Evolutionary conservation across 305 asterid species (phyloP), one percentile per base, ranked within the genome.

Genomic region (Rubia peregrina): DNA sequence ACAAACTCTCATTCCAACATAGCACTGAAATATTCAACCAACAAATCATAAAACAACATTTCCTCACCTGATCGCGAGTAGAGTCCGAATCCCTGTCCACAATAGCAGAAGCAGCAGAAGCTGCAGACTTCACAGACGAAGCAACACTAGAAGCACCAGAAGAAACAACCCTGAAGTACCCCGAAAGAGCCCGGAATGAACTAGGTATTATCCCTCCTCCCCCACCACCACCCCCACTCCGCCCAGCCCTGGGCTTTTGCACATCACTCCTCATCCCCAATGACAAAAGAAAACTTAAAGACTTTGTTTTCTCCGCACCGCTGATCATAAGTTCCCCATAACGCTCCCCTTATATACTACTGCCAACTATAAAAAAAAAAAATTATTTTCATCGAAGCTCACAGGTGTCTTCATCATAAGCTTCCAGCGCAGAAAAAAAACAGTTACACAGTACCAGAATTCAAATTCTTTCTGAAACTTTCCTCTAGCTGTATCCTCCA

Each of bases 91-190:
- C 97, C 84, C 89, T 88, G 62, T 93, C 98, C 80, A 84, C 91
- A 55, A 85, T 80, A 33, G 91, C 88, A 0, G 96, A 87, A 76
- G 98, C 97, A 36, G 96, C 96, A 5, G 91, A 87, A 8, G 98
- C 98, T 44, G 95, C 97, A 68, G 97, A 93, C 87, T 86, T 85
- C 56, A 91, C 90, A 0, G 89, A 82, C 42, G 95, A 90, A 13
- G 98, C 97, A 65, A 91, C 97, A 2, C 88, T 71, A 0, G 95
- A 88, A 17, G 97, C 97, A 70, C 97, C 90, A 0, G 93, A 85
- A 2, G 97, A 89, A 73, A 91, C 95, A 80, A 85, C 81, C 87
- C 83, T 90, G 74, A 87, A 72, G 76, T 82, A 89, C 64, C 88
- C 84, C 1, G 97, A 88, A 44, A 93, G 75, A 71, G 96, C 80